These are phyloP conservation scores for Geosmithia flava DNA, from an alignment of 2,329 filamentous ascomycete species.

Conservation along the genomic window DNA sequence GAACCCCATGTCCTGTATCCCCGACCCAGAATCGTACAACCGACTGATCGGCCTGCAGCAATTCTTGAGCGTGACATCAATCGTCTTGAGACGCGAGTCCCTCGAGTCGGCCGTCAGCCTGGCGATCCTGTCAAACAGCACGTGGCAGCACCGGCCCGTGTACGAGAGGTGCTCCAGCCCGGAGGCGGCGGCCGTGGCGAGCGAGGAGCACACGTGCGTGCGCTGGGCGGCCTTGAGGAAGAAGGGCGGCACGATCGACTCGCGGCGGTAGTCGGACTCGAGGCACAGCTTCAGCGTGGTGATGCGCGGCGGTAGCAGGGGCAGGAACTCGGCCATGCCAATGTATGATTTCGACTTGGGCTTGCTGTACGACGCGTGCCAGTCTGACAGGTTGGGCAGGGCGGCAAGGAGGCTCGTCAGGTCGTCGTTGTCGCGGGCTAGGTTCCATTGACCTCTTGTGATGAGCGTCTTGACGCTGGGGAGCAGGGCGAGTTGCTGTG, in stretches of 20 bases:
- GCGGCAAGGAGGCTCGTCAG: constrained; percentile 50
- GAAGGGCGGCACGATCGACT: constrained; percentile 46
- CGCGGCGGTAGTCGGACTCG: constrained; percentile 59
- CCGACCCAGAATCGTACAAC: constrained; percentile 53
- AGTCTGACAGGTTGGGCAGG: constrained; percentile 51
- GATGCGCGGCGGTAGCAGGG: constrained; percentile 38
- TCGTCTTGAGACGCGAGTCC: constrained; percentile 36
- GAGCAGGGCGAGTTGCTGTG: constrained; percentile 28
- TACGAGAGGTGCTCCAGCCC: constrained; percentile 59
- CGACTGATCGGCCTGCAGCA: constrained; percentile 45
- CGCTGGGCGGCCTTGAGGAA: constrained; percentile 46
- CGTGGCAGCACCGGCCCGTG: constrained; percentile 58
- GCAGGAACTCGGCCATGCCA: constrained; percentile 53
- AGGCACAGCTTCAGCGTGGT: constrained; percentile 55
- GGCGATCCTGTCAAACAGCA: constrained; percentile 52
- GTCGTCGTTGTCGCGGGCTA: constrained; percentile 52
- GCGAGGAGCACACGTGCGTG: constrained; percentile 51
- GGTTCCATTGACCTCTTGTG: constrained; percentile 67
- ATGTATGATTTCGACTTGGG: constrained; percentile 64
- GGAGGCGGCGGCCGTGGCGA: constrained; percentile 40
- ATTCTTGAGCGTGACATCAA: constrained; percentile 64
- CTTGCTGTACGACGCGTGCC: constrained; percentile 55
- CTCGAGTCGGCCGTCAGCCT: constrained; percentile 32
- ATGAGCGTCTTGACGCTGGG: constrained; percentile 52
- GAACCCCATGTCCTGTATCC: constrained; percentile 60